phyloP scores from a whole-genome alignment of 2,329 filamentous ascomycete genomes.

The Clonostachys sp. region DNA sequence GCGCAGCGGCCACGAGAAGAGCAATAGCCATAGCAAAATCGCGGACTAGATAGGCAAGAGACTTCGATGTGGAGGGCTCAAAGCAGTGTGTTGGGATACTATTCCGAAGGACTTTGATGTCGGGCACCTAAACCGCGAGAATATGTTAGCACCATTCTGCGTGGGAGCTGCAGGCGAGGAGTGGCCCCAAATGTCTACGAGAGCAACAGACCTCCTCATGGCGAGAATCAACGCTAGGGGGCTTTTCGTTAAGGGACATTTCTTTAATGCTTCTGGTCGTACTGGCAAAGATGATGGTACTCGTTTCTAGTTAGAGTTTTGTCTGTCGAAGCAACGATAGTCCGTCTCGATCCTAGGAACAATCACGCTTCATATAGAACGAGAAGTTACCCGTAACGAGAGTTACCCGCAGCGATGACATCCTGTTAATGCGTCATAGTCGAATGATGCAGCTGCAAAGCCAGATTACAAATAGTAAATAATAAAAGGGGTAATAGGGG shows the following conservation, averaged over 20 bases:
- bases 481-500: too few species aligned
- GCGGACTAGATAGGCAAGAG: conserved; percentile 50
- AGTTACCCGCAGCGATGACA: not conserved
- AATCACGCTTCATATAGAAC: not conserved
- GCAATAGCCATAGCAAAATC: conserved; percentile 44
- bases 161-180: too few species aligned
- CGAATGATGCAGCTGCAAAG: too few species aligned
- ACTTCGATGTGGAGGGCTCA: conserved; percentile 44
- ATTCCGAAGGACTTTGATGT: conserved; percentile 41
- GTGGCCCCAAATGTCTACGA: too few species aligned
- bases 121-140: conserved; percentile 23
- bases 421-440: too few species aligned
- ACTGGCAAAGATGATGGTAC: not conserved
- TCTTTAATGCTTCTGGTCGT: not conserved
- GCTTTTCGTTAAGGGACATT: not conserved
- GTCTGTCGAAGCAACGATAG: too few species aligned
- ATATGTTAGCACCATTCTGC: not conserved
- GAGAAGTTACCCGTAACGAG: too few species aligned
- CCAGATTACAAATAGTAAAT: too few species aligned
- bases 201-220: not conserved
- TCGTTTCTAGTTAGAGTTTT: too few species aligned
- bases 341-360: not conserved
- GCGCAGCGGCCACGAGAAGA: conserved; percentile 45
- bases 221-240: not conserved
- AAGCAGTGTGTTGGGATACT: conserved; percentile 62